phyloP scores from a whole-genome alignment of 371 early-diverging fungal species.

The Choanephora cucurbitarum region DNA sequence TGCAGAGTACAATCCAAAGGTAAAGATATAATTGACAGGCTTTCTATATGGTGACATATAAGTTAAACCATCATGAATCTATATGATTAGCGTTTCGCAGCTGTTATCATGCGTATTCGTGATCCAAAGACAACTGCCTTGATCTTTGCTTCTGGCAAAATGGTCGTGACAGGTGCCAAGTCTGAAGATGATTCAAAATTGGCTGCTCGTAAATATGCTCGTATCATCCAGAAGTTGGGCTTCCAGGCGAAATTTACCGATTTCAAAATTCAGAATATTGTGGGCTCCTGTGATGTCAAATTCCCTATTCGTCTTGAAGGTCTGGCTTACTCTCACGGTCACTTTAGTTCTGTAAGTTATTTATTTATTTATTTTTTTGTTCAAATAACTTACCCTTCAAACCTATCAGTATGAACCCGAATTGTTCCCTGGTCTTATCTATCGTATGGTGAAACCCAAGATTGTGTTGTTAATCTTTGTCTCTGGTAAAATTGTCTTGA shows the following conservation, averaged over 20 bases:
- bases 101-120: constrained; percentile 99
- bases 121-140: constrained; percentile 99
- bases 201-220: constrained; percentile 99
- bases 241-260: constrained; percentile 99
- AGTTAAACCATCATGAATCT: too few relatives aligned
- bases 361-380: constrained; percentile 7
- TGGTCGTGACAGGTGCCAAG: constrained; percentile 99
- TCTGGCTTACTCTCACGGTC: constrained; percentile 97
- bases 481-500: constrained; percentile 99
- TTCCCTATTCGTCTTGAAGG: constrained; percentile 99
- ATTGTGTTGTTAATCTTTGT: constrained; percentile 99
- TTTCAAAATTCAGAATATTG: constrained; percentile 99
- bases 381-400: too few relatives aligned
- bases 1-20: constrained; percentile 99
- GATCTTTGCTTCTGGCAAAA: constrained; percentile 99
- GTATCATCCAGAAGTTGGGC: constrained; percentile 99
- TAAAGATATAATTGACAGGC: too few relatives aligned
- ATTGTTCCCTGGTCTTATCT: constrained; percentile 99
- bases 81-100: constrained; percentile 99
- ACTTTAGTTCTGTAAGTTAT: constrained; percentile 92
- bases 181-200: constrained; percentile 96
- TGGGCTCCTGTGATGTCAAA: constrained; percentile 99
- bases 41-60: too few relatives aligned
- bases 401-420: constrained; percentile 99
- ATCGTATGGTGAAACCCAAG: constrained; percentile 99